Percentiles rank a stretch among this genome's conserved stretches.
Evolutionary conservation across 2,329 filamentous ascomycete genomes (phyloP).

Genomic region (Sclerotinia nivalis): DNA sequence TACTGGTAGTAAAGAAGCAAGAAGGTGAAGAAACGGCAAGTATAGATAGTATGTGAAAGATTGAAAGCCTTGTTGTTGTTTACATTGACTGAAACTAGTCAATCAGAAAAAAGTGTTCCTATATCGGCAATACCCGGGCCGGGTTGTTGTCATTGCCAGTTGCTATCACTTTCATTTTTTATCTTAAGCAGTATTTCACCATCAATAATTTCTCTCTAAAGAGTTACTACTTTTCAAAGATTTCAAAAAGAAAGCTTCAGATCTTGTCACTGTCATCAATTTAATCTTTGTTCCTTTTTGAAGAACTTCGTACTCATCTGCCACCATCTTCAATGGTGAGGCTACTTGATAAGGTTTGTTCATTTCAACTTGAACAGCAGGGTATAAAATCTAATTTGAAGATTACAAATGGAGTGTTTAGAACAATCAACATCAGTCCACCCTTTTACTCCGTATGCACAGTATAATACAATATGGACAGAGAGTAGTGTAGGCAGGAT

Average conservation of each 20-base stretch:
- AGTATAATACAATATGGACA: not conserved
- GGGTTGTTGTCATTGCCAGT: not conserved
- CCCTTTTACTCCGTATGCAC: conserved; percentile 7
- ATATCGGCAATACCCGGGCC: not conserved
- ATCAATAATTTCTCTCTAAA: not conserved
- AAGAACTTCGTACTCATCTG: not conserved
- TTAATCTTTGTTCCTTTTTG: not conserved
- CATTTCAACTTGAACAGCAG: not conserved
- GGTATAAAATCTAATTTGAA: not conserved
- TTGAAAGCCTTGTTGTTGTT: not conserved
- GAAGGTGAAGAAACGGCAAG: not conserved
- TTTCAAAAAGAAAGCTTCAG: not conserved
- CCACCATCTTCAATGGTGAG: not conserved
- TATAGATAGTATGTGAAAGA: not conserved
- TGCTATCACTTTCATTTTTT: not conserved
- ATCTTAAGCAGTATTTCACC: not conserved
- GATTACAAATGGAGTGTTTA: not conserved
- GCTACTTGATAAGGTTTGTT: not conserved
- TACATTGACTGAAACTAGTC: conserved; percentile 1
- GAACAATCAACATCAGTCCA: not conserved
- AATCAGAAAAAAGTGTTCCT: not conserved
- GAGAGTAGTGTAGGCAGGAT: not conserved
- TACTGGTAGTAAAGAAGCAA: not conserved
- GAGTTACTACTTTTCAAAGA: not conserved
- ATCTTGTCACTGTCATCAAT: not conserved